Conservation (phyloP, 2,329 filamentous ascomycete species). For the Beauveria australis region DNA sequence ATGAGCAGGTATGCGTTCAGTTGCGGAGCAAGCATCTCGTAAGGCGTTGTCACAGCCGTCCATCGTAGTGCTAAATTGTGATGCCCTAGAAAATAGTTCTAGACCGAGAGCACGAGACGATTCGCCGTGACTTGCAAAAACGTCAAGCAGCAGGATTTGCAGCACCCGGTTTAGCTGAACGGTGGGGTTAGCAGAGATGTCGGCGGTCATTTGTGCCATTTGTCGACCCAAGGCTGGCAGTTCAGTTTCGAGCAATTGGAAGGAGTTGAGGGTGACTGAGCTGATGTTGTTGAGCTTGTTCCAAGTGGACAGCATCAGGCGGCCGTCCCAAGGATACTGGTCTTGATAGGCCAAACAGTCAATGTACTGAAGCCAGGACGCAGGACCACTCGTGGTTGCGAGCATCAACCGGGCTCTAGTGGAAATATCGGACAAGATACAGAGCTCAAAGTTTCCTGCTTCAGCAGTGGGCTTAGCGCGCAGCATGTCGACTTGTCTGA, state of each 20-base stretch:
- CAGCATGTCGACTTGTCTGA: constrained; percentile 45
- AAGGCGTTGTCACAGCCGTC: constrained; percentile 14
- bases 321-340: constrained; percentile 32
- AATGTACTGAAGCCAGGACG: constrained; percentile 36
- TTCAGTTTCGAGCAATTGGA: constrained; percentile 58
- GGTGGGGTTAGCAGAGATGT: constrained; percentile 43
- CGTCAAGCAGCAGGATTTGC: constrained; percentile 34
- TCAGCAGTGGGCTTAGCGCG: constrained; percentile 15
- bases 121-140: constrained; percentile 32
- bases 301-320: constrained; percentile 39
- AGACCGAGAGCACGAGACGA: constrained; percentile 21
- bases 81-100: constrained; percentile 19
- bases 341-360: constrained; percentile 36
- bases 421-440: constrained; percentile 38
- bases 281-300: constrained; percentile 43
- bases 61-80: background rate
- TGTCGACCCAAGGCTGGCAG: constrained; percentile 52
- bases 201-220: constrained; percentile 39
- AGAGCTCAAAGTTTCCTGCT: constrained; percentile 28
- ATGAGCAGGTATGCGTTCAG: background rate
- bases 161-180: constrained; percentile 41
- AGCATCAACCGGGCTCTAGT: constrained; percentile 26
- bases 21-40: background rate
- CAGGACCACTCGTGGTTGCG: constrained; percentile 26
- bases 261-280: constrained; percentile 48